Conservation (phyloP, 2,329 filamentous ascomycete species). For the Neonectria sp. region DNA sequence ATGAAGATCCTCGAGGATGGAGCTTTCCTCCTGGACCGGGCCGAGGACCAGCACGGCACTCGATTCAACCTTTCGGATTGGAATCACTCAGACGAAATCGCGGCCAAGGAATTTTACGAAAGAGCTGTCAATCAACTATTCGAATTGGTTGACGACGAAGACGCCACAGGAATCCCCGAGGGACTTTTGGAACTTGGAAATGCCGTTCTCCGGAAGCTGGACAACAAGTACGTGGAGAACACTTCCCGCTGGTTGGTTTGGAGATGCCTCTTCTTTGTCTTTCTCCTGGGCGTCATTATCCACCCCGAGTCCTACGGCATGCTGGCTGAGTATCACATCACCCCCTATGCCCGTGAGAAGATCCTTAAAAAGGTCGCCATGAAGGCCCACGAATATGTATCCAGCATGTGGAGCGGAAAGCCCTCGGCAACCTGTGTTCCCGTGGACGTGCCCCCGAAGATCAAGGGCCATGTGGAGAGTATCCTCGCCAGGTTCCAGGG, state of each 20-base stretch:
- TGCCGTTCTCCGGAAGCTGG: conserved; percentile 84
- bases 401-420: conserved; percentile 82
- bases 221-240: conserved; percentile 78
- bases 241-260: conserved; percentile 89
- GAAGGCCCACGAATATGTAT: conserved; percentile 83
- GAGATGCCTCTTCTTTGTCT: conserved; percentile 93
- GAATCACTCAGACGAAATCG: conserved; percentile 84
- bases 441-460: conserved; percentile 69
- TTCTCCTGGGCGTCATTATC: conserved; percentile 86
- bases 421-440: conserved; percentile 67
- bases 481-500: conserved; percentile 77
- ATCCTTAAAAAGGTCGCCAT: conserved; percentile 85
- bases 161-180: conserved; percentile 87
- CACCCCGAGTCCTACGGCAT: conserved; percentile 87
- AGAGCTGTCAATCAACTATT: conserved; percentile 86
- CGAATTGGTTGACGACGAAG: conserved; percentile 87
- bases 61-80: conserved; percentile 80
- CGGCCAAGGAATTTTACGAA: conserved; percentile 91
- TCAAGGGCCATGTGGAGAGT: conserved; percentile 79
- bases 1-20: conserved; percentile 96
- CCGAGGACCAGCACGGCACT: conserved; percentile 82
- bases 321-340: conserved; percentile 93
- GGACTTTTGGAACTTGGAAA: conserved; percentile 88
- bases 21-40: conserved; percentile 88
- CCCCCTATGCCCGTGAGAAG: conserved; percentile 89